Conservation (phyloP, 2,329 filamentous ascomycete genomes). For the Cladosporium phlei region DNA sequence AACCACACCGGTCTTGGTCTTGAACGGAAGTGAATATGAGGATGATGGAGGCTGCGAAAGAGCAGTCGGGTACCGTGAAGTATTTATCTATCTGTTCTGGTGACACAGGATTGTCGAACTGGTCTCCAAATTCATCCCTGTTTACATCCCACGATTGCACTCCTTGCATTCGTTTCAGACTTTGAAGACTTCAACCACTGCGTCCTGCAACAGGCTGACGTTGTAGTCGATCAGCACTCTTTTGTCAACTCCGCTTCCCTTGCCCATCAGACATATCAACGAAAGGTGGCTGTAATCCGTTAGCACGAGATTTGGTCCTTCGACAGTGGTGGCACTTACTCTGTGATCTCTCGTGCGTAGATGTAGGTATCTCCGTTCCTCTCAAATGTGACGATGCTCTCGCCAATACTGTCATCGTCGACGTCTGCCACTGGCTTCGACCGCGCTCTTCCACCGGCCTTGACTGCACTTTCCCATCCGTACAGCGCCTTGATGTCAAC, state of each 20-base stretch:
- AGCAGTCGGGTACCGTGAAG: too few species aligned
- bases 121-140: too few species aligned
- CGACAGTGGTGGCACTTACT: slow-evolving; percentile 45
- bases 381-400: slow-evolving; percentile 60
- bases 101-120: too few species aligned
- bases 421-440: slow-evolving; percentile 7
- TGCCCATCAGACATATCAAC: slow-evolving; percentile 80
- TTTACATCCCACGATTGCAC: too few species aligned
- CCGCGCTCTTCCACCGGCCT: slow-evolving; percentile 20
- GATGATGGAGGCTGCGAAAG: too few species aligned
- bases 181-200: slow-evolving; percentile 69
- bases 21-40: too few species aligned
- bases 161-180: slow-evolving; percentile 17
- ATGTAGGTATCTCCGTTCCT: slow-evolving; percentile 55
- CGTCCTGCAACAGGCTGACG: slow-evolving; percentile 74
- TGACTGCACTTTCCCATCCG: slow-evolving; percentile 58
- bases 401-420: slow-evolving; percentile 35
- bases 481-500: slow-evolving; percentile 96
- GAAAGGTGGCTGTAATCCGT: slow-evolving; percentile 59
- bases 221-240: slow-evolving; percentile 85
- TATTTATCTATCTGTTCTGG: too few species aligned
- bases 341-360: slow-evolving; percentile 63
- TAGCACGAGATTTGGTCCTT: slow-evolving; percentile 15
- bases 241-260: slow-evolving; percentile 73
- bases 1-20: too few species aligned